Base-by-base conservation (phyloP, 352 stramenopile genomes). In the Globisporangium perplexum region DNA sequence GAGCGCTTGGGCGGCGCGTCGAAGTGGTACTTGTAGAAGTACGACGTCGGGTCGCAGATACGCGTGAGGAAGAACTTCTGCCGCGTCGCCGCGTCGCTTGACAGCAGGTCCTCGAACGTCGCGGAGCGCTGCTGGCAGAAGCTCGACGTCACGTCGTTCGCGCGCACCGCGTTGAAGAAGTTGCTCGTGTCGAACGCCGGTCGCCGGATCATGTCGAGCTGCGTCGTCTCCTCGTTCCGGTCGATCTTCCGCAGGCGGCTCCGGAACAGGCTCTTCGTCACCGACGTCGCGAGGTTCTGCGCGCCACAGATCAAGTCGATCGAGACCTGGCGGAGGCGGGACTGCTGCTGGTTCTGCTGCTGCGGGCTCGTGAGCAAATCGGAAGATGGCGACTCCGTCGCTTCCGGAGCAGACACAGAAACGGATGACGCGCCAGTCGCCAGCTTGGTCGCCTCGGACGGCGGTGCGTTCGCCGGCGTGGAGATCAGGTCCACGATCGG, bases 21-120 rank as follows among this genome's bases (percentile, higher is more conserved):
- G 42, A 94, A 90, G 57, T 83, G 81, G 72, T 88, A 94, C 67
- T 94, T 94, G 84, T 88, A 94, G 24, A 94, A 94, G 63, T 94
- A 94, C 41, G 84, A 94, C 35, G 84, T 94, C n/a, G 84, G 84
- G 47, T 94, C 84, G 30, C 77, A 77, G 38, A 94, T 82, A 51
- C 84, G 84, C 50, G 82, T 91, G 41, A 87, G 60, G 58, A 88
- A 92, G 63, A 94, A 94, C 44, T 88, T 89, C 53, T 90, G 67
- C 17, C 78, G 77, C 31, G 65, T 64, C 24, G 69, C 68, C 7
- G 72, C 74, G 47, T 86, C 73, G 39, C 70, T 74, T 26, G 78
- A 86, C 26, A 94, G 62, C 47, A 94, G 57, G 48, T 94, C 84
- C 53, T 94, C 84, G 46, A 92, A 72, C 46, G 84, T 94, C 12